These are phyloP conservation scores for Arctium minus DNA, from an alignment of 129 eudicot species.

Conservation along the genomic window DNA sequence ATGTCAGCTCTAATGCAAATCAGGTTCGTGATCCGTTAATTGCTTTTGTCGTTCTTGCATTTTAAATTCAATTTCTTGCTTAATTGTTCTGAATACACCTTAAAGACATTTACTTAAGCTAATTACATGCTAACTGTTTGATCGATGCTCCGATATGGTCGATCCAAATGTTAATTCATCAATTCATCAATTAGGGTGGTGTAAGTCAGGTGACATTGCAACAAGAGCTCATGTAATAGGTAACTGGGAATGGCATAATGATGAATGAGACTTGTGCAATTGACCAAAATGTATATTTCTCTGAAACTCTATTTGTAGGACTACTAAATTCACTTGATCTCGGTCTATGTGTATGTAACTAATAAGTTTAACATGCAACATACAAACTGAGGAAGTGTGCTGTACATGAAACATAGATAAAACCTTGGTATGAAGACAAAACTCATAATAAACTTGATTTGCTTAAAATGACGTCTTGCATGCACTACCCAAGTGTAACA, in stretches of 20 bases:
- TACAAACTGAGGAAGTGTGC: not conserved
- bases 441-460: not conserved
- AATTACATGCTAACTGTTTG: constrained; percentile 16
- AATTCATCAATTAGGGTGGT: not conserved
- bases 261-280: not conserved
- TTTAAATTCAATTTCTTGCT: not conserved
- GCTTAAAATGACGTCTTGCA: not conserved
- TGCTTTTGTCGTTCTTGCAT: not conserved
- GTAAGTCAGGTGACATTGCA: not conserved
- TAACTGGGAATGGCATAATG: not conserved
- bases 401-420: not conserved
- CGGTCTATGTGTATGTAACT: not conserved
- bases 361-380: not conserved
- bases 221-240: not conserved
- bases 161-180: not conserved
- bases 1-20: constrained; percentile 9
- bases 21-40: constrained; percentile 18
- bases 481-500: not conserved
- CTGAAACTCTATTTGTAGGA: not conserved
- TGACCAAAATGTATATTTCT: not conserved
- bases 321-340: constrained; percentile 1
- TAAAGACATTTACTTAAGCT: not conserved
- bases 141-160: not conserved
- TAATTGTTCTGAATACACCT: not conserved
- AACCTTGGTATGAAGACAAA: not conserved